A percentile compares a stretch with the other conserved stretches of the same genome.
Conservation (phyloP, 768 basidiomycete species). For the Coprinopsis strossmayeri region DNA sequence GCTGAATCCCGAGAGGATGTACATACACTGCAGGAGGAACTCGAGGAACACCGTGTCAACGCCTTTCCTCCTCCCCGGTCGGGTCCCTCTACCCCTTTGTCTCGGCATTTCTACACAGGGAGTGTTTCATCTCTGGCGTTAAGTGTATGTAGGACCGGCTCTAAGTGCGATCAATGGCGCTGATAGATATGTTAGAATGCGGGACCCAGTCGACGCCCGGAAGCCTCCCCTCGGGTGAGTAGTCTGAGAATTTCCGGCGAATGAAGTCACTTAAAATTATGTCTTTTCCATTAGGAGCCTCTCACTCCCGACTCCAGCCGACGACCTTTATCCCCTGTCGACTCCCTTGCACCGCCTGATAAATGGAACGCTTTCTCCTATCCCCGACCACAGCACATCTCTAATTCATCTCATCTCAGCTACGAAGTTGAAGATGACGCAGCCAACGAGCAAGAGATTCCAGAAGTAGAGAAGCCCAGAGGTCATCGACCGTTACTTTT, state of each 20-base stretch:
- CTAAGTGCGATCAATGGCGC: neutral
- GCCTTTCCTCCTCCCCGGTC: constrained; percentile 29
- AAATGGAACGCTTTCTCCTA: constrained; percentile 19
- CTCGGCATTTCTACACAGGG: constrained; percentile 33
- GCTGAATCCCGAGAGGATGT: constrained; percentile 74
- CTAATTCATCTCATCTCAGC: constrained; percentile 24
- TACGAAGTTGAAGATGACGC: constrained; percentile 38
- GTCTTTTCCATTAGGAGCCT: too few relatives aligned
- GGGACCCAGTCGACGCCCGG: constrained; percentile 7
- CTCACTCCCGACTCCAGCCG: constrained; percentile 40
- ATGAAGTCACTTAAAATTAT: too few relatives aligned
- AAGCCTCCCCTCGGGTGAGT: constrained; percentile 3
- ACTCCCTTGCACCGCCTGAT: constrained; percentile 29
- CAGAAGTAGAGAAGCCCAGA: constrained; percentile 28
- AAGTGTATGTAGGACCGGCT: constrained; percentile 21
- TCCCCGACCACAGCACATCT: constrained; percentile 23
- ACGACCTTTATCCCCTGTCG: constrained; percentile 35
- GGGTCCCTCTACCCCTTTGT: constrained; percentile 35
- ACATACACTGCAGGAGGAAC: constrained; percentile 60
- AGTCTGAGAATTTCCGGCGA: too few relatives aligned
- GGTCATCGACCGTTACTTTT: constrained; percentile 41
- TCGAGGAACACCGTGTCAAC: constrained; percentile 63
- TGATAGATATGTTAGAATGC: too few relatives aligned
- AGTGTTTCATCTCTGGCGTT: constrained; percentile 38
- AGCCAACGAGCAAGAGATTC: constrained; percentile 25